These are phyloP conservation scores for Artemisia tridentata DNA, from an alignment of 129 eudicot species.

Conservation along the genomic window DNA sequence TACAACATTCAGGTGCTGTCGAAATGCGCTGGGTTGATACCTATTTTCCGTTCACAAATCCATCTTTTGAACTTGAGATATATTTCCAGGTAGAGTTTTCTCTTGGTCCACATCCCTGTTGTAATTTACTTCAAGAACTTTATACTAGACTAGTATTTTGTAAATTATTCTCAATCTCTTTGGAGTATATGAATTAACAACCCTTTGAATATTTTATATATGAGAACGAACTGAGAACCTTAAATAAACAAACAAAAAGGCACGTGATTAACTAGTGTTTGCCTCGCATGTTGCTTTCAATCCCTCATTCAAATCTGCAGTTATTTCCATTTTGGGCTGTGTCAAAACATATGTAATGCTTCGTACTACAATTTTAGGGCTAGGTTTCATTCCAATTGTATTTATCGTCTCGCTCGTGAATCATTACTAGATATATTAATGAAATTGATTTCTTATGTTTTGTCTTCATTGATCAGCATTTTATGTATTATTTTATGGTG, in stretches of 20 bases:
- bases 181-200: background rate
- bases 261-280: slow-evolving; percentile 1
- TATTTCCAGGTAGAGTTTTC: slow-evolving; percentile 67
- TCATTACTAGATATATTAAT: background rate
- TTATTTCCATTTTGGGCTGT: background rate
- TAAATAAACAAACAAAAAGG: background rate
- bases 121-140: background rate
- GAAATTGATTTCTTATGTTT: background rate
- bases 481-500: background rate
- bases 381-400: background rate
- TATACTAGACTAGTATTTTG: background rate
- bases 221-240: background rate
- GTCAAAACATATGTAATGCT: background rate
- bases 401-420: background rate
- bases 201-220: background rate
- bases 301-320: background rate
- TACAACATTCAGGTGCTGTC: slow-evolving; percentile 68
- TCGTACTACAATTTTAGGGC: background rate
- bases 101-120: background rate
- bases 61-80: slow-evolving; percentile 94
- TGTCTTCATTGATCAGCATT: background rate
- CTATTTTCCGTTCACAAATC: slow-evolving; percentile 89
- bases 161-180: background rate
- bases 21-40: slow-evolving; percentile 99
- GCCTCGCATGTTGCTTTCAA: background rate